These are phyloP conservation scores for Daphne laureola DNA, from an alignment of 441 rosid species.

Conservation along the genomic window DNA sequence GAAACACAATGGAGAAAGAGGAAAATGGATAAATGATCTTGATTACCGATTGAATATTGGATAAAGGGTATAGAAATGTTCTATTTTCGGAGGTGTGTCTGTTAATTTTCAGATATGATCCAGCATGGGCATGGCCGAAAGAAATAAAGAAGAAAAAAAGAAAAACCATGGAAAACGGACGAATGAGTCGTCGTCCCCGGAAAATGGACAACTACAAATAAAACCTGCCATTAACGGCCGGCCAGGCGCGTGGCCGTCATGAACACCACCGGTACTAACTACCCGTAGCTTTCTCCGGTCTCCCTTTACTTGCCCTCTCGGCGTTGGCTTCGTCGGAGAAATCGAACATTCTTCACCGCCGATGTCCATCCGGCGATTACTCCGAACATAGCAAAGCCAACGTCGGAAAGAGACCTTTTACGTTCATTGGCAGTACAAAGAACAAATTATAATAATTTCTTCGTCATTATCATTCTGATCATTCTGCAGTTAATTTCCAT, in stretches of 20 bases:
- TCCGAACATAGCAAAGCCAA: slow-evolving; percentile 23
- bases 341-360: slow-evolving; percentile 5
- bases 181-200: no score
- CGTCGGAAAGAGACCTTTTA: not conserved
- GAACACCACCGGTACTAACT: not conserved
- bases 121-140: no score
- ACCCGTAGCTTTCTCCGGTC: not conserved
- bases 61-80: no score
- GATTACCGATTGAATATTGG: no score
- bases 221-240: not conserved
- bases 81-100: no score
- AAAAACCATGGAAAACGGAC: no score
- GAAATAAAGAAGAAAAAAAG: no score
- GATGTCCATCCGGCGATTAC: not conserved
- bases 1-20: no score
- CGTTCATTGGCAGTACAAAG: no score
- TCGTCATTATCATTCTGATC: not conserved
- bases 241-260: no score
- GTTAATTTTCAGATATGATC: no score
- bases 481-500: not conserved
- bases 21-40: no score
- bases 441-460: not conserved
- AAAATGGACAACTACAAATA: not conserved
- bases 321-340: slow-evolving; percentile 40
- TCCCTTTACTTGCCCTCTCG: slow-evolving; percentile 12